Evolutionary conservation across 495 filamentous ascomycete species (phyloP).

Genomic region (Penicillium antarcticum): DNA sequence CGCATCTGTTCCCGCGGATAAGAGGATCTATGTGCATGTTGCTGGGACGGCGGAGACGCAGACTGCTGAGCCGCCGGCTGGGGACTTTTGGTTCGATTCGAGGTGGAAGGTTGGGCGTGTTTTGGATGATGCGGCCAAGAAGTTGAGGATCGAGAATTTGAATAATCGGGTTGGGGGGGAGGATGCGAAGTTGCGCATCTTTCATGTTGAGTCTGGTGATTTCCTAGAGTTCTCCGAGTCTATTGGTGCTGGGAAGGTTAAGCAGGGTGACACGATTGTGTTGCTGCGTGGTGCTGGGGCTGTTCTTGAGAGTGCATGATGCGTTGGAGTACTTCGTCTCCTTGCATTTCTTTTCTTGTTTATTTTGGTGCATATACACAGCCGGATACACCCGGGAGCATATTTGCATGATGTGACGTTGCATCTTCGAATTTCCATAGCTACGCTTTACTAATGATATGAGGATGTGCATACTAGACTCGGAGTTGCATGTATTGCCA

Average conservation of each 20-base stretch:
- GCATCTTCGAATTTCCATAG: background rate
- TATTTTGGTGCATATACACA: constrained; percentile 9
- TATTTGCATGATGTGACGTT: background rate
- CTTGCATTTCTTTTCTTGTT: constrained; percentile 1
- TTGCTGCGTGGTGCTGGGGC: constrained; percentile 79
- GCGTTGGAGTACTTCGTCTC: background rate
- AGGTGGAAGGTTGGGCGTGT: constrained; percentile 88
- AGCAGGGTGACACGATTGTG: constrained; percentile 84
- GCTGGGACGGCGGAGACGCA: constrained; percentile 74
- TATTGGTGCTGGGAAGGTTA: constrained; percentile 58
- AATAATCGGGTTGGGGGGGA: constrained; percentile 81
- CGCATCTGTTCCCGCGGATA: constrained; percentile 70
- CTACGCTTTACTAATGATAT: background rate
- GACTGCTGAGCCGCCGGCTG: constrained; percentile 71
- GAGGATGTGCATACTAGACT: background rate
- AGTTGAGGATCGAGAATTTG: constrained; percentile 77
- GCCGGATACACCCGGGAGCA: background rate
- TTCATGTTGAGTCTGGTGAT: constrained; percentile 86
- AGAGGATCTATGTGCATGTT: constrained; percentile 79
- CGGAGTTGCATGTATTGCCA: background rate
- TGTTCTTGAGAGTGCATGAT: constrained; percentile 40
- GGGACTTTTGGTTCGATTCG: constrained; percentile 78
- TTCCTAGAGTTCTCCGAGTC: constrained; percentile 85
- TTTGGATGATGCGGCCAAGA: constrained; percentile 81
- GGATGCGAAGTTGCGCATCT: constrained; percentile 75